A percentile compares a stretch with the other conserved stretches of the same genome.
These are phyloP conservation scores for Allomyces macrogynus DNA, from an alignment of 192 early-diverging fungal species.

Conservation along the genomic window DNA sequence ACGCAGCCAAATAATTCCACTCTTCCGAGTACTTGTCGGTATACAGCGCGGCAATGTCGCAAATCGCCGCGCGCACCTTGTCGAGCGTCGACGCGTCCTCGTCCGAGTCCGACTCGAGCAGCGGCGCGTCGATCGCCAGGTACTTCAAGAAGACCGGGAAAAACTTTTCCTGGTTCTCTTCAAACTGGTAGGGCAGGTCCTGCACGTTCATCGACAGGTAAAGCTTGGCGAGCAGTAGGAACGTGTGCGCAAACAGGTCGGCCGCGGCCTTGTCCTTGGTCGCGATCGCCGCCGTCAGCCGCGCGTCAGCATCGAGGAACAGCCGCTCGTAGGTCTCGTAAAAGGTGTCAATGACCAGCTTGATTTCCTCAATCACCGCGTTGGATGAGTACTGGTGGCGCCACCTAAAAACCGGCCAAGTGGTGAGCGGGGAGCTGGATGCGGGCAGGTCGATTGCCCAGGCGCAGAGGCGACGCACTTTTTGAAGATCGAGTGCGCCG, in stretches of 20 bases:
- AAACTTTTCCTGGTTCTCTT: constrained; percentile 67
- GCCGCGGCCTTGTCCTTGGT: constrained; percentile 40
- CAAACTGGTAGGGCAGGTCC: constrained; percentile 92
- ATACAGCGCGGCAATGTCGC: constrained; percentile 79
- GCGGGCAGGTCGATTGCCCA: not conserved
- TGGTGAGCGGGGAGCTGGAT: not conserved
- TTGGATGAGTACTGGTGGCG: constrained; percentile 61
- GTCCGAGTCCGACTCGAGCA: constrained; percentile 44
- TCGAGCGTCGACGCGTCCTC: constrained; percentile 65
- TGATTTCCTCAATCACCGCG: constrained; percentile 70
- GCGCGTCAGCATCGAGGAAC: constrained; percentile 61
- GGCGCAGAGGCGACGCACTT: constrained; percentile 16
- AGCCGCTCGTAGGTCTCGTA: constrained; percentile 59
- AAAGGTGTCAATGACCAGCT: constrained; percentile 72
- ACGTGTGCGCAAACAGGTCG: constrained; percentile 43
- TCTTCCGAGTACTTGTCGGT: constrained; percentile 78
- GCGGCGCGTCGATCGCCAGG: constrained; percentile 54
- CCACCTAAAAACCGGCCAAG: constrained; percentile 35
- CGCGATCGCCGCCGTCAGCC: constrained; percentile 45
- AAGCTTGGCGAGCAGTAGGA: constrained; percentile 66
- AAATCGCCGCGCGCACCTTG: constrained; percentile 80
- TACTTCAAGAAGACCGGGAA: constrained; percentile 79
- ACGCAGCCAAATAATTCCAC: constrained; percentile 54
- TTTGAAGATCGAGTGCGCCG: constrained; percentile 88
- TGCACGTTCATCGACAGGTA: constrained; percentile 90